Conservation (phyloP, 139 green algal species). For the Pleodorina starrii region DNA sequence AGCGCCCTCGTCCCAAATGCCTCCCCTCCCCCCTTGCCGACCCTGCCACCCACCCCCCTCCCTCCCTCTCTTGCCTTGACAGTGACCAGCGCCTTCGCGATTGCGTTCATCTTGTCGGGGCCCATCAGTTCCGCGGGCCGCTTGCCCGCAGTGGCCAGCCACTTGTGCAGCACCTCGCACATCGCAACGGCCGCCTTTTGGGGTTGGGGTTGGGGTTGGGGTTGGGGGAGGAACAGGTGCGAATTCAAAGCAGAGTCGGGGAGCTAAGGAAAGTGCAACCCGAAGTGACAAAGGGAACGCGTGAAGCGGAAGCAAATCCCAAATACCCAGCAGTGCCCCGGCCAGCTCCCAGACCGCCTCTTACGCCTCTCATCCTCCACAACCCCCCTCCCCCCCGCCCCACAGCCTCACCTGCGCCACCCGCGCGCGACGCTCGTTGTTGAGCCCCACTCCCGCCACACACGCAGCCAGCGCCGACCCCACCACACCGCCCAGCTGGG, state of each 20-base stretch:
- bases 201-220: not conserved
- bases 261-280: too few relatives aligned
- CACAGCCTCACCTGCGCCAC: conserved; percentile 42
- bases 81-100: conserved; percentile 63
- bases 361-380: too few relatives aligned
- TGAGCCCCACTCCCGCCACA: conserved; percentile 47
- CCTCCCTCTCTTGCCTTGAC: conserved; percentile 19
- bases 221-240: not conserved
- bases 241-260: too few relatives aligned
- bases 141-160: conserved; percentile 49
- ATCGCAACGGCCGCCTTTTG: conserved; percentile 24
- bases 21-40: too few relatives aligned
- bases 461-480: too few relatives aligned
- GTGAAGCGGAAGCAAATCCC: too few relatives aligned
- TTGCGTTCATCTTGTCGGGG: conserved; percentile 42
- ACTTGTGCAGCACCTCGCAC: conserved; percentile 43
- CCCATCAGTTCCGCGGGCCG: conserved; percentile 65
- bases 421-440: conserved; percentile 39
- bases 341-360: too few relatives aligned
- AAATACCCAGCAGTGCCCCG: too few relatives aligned
- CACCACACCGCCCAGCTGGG: conserved; percentile 41
- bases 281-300: too few relatives aligned
- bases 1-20: too few relatives aligned
- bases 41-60: too few relatives aligned
- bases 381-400: too few relatives aligned